Conservation (phyloP, 805 yeast genomes). For the Zygosaccharomyces rouxii region DNA sequence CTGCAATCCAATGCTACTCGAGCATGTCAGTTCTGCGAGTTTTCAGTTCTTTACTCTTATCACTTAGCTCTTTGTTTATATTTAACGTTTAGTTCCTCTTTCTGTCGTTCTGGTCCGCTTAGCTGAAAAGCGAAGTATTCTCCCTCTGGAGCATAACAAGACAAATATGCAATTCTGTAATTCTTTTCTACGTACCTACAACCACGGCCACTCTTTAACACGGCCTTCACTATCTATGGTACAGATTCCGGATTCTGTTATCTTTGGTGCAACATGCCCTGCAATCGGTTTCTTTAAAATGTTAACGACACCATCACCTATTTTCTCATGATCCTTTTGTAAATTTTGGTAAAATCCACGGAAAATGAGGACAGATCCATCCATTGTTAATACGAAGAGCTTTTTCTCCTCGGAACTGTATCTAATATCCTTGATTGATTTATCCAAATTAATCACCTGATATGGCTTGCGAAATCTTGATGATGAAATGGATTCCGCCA, state of each 20-base stretch:
- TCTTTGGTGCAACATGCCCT: constrained; percentile 1
- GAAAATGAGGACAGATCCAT: constrained; percentile 16
- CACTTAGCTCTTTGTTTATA: too few species aligned
- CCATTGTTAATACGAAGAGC: constrained; percentile 13
- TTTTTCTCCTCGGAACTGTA: constrained; percentile 10
- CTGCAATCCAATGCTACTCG: too few species aligned
- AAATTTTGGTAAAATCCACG: background rate
- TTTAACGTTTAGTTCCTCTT: too few species aligned
- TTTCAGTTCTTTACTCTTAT: too few species aligned
- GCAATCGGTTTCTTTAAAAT: background rate
- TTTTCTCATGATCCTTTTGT: background rate
- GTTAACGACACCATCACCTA: background rate
- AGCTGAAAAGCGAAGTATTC: too few species aligned
- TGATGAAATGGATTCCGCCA: background rate
- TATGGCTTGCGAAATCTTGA: constrained; percentile 10
- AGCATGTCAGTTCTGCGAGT: too few species aligned
- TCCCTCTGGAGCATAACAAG: too few species aligned
- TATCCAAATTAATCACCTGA: constrained; percentile 11
- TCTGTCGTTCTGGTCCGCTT: too few species aligned
- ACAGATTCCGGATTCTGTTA: constrained; percentile 1
- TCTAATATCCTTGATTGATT: constrained; percentile 11
- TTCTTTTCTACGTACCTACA: background rate
- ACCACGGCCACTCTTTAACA: background rate
- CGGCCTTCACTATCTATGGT: background rate
- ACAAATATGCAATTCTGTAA: background rate